Evolutionary conservation across 164 flowering plant genomes (phyloP).

Genomic region (Vitis cinerea): DNA sequence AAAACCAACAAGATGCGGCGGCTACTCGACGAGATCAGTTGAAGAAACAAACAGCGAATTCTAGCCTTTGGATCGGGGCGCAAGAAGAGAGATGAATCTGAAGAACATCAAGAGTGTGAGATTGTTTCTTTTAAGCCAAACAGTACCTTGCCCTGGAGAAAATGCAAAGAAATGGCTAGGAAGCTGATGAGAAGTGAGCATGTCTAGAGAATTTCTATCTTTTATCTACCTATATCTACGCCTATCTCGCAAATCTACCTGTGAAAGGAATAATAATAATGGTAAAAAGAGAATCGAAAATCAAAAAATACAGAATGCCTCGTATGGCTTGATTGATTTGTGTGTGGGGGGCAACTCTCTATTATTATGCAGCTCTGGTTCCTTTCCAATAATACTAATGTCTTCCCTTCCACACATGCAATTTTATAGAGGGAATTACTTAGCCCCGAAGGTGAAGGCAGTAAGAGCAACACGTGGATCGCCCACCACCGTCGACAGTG

Average conservation of each 20-base stretch:
- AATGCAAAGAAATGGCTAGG: constrained; percentile 24
- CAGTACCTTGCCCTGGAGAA: background rate
- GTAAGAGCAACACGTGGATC: constrained; percentile 29
- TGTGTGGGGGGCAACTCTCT: background rate
- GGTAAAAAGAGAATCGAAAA: constrained; percentile 7
- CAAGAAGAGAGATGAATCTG: constrained; percentile 26
- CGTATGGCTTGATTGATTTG: background rate
- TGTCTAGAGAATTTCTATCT: constrained; percentile 26
- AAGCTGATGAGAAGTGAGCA: constrained; percentile 42
- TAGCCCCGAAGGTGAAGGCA: constrained; percentile 38
- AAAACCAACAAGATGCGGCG: background rate
- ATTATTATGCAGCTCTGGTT: background rate
- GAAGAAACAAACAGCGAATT: background rate
- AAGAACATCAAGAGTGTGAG: constrained; percentile 27
- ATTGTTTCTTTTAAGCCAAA: constrained; percentile 14
- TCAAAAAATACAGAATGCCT: constrained; percentile 1
- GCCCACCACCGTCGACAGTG: constrained; percentile 24
- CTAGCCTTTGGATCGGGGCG: constrained; percentile 35
- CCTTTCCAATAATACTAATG: background rate
- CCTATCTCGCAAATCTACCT: constrained; percentile 4
- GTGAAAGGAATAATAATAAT: constrained; percentile 14
- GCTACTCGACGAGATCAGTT: background rate
- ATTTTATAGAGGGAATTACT: constrained; percentile 26
- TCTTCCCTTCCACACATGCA: constrained; percentile 12
- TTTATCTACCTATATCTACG: constrained; percentile 9